A percentile compares a stretch with the other conserved stretches of the same genome.
These are phyloP conservation scores for Taxillus chinensis DNA, from an alignment of 164 flowering plant species.

Conservation along the genomic window DNA sequence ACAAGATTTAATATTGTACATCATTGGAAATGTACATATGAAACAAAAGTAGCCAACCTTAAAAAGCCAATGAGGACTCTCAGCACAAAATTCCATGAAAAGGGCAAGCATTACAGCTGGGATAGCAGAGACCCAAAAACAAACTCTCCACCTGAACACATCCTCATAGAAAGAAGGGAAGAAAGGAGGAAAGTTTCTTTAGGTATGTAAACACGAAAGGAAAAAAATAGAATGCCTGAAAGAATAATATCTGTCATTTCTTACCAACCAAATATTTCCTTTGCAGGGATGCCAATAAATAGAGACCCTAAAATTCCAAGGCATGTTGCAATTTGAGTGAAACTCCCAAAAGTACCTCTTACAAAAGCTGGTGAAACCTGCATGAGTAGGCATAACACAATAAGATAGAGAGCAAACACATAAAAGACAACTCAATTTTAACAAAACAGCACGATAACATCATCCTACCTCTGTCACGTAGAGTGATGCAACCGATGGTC, in stretches of 20 bases:
- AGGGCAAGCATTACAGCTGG: slow-evolving; percentile 35
- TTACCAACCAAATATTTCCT: slow-evolving; percentile 27
- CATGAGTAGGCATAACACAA: not conserved
- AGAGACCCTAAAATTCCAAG: slow-evolving; percentile 29
- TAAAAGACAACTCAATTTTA: not conserved
- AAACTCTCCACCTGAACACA: slow-evolving; percentile 36
- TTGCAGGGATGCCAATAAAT: slow-evolving; percentile 28
- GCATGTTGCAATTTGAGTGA: slow-evolving; percentile 30
- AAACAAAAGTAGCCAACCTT: slow-evolving; percentile 19
- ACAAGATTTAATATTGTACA: no score
- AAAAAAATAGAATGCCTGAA: not conserved
- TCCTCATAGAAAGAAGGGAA: not conserved
- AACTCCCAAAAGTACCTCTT: slow-evolving; percentile 31
- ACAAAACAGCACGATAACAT: not conserved
- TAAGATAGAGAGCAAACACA: not conserved
- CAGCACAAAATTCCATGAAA: slow-evolving; percentile 33
- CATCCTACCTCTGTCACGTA: slow-evolving; percentile 63
- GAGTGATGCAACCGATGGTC: slow-evolving; percentile 60
- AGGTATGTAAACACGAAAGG: not conserved
- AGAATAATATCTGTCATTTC: not conserved
- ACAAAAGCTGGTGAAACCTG: slow-evolving; percentile 30
- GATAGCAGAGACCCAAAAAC: slow-evolving; percentile 29
- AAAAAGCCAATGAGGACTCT: slow-evolving; percentile 45
- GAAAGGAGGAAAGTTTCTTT: not conserved
- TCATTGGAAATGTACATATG: no score